Conservation (phyloP, 139 green algal species). For the Choricystis sp. region DNA sequence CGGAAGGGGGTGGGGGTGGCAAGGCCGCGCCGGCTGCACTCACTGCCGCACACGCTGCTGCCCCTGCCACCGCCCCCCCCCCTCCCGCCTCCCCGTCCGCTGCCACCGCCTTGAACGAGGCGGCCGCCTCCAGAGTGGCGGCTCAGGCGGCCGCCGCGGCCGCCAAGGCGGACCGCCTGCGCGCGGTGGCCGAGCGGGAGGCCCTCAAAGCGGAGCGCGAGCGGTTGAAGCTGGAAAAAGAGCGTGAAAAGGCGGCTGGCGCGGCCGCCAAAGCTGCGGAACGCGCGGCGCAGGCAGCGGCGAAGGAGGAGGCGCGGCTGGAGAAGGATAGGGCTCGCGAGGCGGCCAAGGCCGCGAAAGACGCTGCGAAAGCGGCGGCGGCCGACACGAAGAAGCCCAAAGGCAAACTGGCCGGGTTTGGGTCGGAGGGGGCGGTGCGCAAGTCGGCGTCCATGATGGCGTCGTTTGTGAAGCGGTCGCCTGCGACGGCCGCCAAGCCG, state of each 20-base stretch:
- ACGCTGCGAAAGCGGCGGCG: neutral
- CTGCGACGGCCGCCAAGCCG: no score
- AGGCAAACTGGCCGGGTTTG: neutral
- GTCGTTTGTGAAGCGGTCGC: neutral
- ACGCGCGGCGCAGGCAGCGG: neutral
- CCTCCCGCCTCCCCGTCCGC: neutral
- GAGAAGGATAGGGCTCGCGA: neutral
- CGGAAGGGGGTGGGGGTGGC: no score
- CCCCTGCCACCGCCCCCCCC: neutral
- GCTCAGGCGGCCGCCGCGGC: neutral
- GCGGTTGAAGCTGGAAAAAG: neutral
- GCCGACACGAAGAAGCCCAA: neutral
- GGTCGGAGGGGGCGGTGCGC: neutral
- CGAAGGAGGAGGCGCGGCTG: neutral
- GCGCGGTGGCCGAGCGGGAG: neutral
- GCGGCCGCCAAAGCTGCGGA: conserved; percentile 3
- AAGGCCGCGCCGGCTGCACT: no score
- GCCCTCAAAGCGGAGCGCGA: neutral
- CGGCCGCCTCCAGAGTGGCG: neutral
- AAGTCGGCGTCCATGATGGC: neutral
- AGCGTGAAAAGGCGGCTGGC: neutral
- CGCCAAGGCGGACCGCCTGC: neutral
- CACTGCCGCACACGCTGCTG: no score
- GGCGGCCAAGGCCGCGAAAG: neutral
- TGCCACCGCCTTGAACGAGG: neutral